Conservation (phyloP, 2,329 filamentous ascomycete genomes). For the Onygenales sp. region DNA sequence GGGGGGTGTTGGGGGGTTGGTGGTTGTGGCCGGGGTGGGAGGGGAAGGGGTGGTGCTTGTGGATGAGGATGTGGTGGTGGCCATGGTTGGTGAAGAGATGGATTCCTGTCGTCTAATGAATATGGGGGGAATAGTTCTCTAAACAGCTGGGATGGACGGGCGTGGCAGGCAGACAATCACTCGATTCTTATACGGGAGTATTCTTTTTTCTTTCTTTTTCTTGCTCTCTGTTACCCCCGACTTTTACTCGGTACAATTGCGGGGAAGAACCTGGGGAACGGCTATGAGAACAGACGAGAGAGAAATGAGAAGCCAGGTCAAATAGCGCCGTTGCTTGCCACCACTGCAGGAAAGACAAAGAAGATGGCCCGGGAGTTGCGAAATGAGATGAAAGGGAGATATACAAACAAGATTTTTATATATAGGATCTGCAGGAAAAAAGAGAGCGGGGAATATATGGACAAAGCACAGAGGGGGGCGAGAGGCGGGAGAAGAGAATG, state of each 20-base stretch:
- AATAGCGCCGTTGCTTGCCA: no score
- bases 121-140: not conserved
- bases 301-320: no score
- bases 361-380: not conserved
- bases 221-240: not conserved
- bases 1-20: constrained; percentile 14
- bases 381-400: not conserved
- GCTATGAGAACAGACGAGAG: no score
- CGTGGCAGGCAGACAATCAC: not conserved
- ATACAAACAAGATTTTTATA: not conserved
- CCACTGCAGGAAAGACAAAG: not conserved
- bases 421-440: not conserved
- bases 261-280: no score
- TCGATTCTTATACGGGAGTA: not conserved
- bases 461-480: no score
- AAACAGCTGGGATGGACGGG: not conserved
- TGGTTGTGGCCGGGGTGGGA: not conserved
- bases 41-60: not conserved
- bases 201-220: not conserved
- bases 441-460: not conserved
- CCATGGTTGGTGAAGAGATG: not conserved
- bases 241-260: not conserved
- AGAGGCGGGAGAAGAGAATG: no score
- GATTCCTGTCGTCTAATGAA: not conserved
- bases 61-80: not conserved